A percentile compares a stretch with the other conserved stretches of the same genome.
These are phyloP conservation scores for Clitopilus hobsonii DNA, from an alignment of 768 basidiomycete species.

Conservation along the genomic window DNA sequence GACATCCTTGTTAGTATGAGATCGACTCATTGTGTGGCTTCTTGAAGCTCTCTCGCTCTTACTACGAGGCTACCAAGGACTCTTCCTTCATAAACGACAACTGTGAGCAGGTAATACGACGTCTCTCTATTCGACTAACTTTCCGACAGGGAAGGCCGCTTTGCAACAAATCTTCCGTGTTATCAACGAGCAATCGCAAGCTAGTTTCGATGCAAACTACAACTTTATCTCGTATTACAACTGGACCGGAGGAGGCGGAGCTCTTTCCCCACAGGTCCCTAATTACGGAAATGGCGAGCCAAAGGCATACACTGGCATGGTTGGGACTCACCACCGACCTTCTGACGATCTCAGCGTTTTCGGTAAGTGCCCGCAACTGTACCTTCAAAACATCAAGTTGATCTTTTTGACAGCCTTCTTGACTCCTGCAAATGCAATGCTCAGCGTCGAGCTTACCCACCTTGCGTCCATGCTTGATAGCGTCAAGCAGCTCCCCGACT, in stretches of 20 bases:
- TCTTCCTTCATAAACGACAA: conserved; percentile 65
- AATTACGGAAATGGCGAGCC: conserved; percentile 76
- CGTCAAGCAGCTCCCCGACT: conserved; percentile 38
- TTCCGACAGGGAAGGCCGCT: conserved; percentile 54
- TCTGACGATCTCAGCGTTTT: conserved; percentile 71
- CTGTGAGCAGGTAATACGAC: conserved; percentile 36
- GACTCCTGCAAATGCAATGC: conserved; percentile 79
- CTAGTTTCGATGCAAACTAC: conserved; percentile 64
- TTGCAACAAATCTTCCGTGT: conserved; percentile 72
- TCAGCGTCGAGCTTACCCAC: conserved; percentile 66
- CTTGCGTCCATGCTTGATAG: conserved; percentile 56
- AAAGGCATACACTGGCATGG: conserved; percentile 67
- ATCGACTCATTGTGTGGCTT: conserved; percentile 77
- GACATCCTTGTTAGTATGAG: conserved; percentile 52
- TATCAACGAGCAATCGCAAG: conserved; percentile 72
- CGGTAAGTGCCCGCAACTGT: conserved; percentile 27
- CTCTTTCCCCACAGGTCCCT: conserved; percentile 57
- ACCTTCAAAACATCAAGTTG: background rate
- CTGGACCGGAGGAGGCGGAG: conserved; percentile 70
- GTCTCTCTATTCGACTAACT: background rate
- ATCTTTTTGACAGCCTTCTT: conserved; percentile 50
- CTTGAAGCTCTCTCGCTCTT: conserved; percentile 70
- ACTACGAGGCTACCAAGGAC: conserved; percentile 70
- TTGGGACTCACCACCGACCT: conserved; percentile 74
- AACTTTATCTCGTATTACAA: conserved; percentile 77